Base-by-base conservation (phyloP, 2,329 filamentous ascomycete genomes). In the Nemania abortiva region DNA sequence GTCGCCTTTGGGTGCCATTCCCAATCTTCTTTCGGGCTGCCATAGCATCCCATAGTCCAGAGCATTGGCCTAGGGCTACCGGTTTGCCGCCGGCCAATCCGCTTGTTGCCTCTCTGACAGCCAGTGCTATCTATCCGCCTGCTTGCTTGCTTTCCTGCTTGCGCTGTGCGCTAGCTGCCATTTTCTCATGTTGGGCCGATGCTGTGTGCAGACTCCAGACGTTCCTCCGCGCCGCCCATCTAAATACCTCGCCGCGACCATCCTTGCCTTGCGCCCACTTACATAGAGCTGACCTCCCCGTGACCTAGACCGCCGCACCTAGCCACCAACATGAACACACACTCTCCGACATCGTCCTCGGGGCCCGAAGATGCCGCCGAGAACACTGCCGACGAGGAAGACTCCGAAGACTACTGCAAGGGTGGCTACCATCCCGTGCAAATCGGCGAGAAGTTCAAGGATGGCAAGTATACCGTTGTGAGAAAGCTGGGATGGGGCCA, bases 391-490 rank as follows among this genome's bases (percentile, higher is more conserved):
- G 96, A 98, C 80, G 96, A 99, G 84, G 96, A 99, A 83, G 96
- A 99, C 82, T 97, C 94, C 56, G 95, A 98, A 83, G 96, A 99
- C 82, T 99, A 99, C 85, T 98, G 95, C 88, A 98, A 98, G 84
- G 96, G 96, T 77, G 96, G 96, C 70, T 99, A 98, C 82, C 96
- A 99, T 79, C 96, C 96, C 2, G 96, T 99, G 58, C 88, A 90
- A 76, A 92, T 98, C 69, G 96, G 96, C 76, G 96, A 99, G 84
- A 92, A 94, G 78, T 98, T 98, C 88, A 98, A 98, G 81, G 94
- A 98, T 80, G 95, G 94, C 75, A 95, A 93, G 84, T 99, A 99
- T 83, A 96, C 95, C 18, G 91, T 98, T 67, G 92, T 98, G 81
- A 92, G 95, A 83, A 98, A 98, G 85, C 87, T 98, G 62, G 95